Base-by-base conservation (phyloP, 2,329 filamentous ascomycete species). In the Cadophora gregata region DNA sequence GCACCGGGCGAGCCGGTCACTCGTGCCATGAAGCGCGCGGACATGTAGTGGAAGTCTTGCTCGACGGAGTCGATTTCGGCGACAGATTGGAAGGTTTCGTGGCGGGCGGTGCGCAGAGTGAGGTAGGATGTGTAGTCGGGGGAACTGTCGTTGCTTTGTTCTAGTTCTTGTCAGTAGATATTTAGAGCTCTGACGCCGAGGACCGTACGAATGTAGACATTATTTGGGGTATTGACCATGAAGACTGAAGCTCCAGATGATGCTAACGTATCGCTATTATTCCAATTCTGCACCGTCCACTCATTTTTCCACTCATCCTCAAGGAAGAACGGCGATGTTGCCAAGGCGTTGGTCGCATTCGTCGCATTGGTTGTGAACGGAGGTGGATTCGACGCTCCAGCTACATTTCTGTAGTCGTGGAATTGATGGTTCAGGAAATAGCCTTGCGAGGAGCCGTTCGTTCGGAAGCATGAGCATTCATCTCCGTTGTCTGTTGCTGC, bases 361-460 rank as follows among this genome's bases (percentile, higher is more conserved):
- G 59, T 63, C 21, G 64, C 36, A 58, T 65, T 68, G 1, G 71
- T 59, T 14, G 68, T 68, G 6, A 75, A 25, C 0, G 64, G n/a
- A 0, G 74, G 73, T 24, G 69, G 62, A 21, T 61, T 56, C 1
- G 55, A 27, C 3, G 70, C 62, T 25, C 50, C 61, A 24, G 64
- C 55, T 5, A 75, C 48, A 36, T 73, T 71, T 42, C 75, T 63
- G 63, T 67, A 76, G 59, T 76, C 75, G 48, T 73, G 69, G 59
- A 76, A 76, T n/a, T 72, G 68, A 33, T 76, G 74, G 51, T 70
- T 71, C 27, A 67, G 69, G 60, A 75, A 76, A 58, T 76, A 75
- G 25, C 70, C 71, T n/a, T 62, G 60, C 2, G 74, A 74, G 1
- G 72, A 66, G 29, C 66, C 70, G 63, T 74, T 73, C 5, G 74